phyloP scores from a whole-genome alignment of 2,329 filamentous ascomycete species.

The Ceratocystis destructans region DNA sequence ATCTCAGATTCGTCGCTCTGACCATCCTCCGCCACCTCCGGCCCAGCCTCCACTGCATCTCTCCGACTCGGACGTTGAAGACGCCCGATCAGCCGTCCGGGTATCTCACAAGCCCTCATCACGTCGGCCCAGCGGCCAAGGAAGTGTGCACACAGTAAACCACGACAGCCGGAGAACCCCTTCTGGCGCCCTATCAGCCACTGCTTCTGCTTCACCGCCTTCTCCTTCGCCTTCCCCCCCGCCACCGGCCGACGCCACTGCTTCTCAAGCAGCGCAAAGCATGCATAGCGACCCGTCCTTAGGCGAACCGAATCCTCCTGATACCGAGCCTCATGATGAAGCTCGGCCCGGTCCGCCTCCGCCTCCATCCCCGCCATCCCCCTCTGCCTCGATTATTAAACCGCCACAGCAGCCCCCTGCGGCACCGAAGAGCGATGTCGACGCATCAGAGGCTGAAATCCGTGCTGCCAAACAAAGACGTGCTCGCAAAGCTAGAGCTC shows the following conservation, averaged over 20 bases:
- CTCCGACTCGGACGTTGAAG: conserved; percentile 16
- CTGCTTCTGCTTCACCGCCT: neutral
- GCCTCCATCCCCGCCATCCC: conserved; percentile 9
- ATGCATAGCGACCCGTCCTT: neutral
- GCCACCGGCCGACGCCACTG: neutral
- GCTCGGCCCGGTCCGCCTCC: conserved; percentile 12
- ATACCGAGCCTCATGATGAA: neutral
- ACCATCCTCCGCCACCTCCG: conserved; percentile 8
- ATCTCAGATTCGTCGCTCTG: conserved; percentile 14
- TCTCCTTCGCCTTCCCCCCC: neutral
- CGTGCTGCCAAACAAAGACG: conserved; percentile 16
- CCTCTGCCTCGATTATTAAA: conserved; percentile 3
- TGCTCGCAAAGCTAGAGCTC: conserved; percentile 15
- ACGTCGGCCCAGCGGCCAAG: conserved; percentile 9
- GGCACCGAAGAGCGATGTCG: neutral
- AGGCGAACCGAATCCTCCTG: neutral
- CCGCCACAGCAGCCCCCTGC: neutral
- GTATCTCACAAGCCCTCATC: conserved; percentile 10
- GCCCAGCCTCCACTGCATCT: neutral
- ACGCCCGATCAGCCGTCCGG: conserved; percentile 15
- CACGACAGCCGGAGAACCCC: neutral
- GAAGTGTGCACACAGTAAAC: conserved; percentile 5
- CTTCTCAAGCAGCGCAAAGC: conserved; percentile 1
- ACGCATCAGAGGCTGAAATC: conserved; percentile 15
- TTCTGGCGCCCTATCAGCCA: neutral